These are phyloP conservation scores for Penicillium sp. DNA, from an alignment of 2,329 filamentous ascomycete genomes.

Conservation along the genomic window DNA sequence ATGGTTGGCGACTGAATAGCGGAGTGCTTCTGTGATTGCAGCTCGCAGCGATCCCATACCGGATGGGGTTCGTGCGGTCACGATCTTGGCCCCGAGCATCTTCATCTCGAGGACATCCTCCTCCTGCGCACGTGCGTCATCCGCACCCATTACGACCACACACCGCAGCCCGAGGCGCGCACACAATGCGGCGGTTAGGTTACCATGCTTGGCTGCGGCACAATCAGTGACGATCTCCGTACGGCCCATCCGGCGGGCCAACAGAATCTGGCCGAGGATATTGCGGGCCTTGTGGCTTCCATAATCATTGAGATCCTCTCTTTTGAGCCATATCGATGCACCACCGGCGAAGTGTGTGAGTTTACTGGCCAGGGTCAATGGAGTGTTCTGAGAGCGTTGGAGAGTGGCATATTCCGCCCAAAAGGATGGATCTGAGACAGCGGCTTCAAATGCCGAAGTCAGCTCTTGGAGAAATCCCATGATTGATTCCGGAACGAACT, in stretches of 20 bases:
- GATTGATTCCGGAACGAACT: constrained; percentile 33
- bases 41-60: constrained; percentile 28
- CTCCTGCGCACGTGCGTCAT: constrained; percentile 23
- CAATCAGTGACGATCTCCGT: constrained; percentile 31
- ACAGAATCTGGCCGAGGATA: constrained; percentile 27
- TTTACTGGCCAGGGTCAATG: constrained; percentile 23
- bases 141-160: constrained; percentile 28
- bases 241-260: constrained; percentile 27
- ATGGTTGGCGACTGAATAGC: constrained; percentile 30
- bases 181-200: constrained; percentile 28
- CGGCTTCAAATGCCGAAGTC: constrained; percentile 28
- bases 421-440: constrained; percentile 29
- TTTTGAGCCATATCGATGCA: constrained; percentile 32
- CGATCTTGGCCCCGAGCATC: constrained; percentile 26
- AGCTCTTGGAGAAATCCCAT: constrained; percentile 31
- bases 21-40: constrained; percentile 31
- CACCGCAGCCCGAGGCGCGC: constrained; percentile 25
- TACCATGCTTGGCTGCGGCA: constrained; percentile 30
- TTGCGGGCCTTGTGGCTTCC: constrained; percentile 30
- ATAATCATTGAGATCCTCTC: constrained; percentile 29
- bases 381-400: constrained; percentile 21
- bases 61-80: constrained; percentile 26
- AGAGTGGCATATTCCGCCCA: constrained; percentile 30
- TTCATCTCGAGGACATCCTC: constrained; percentile 29
- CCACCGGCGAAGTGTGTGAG: constrained; percentile 22